Conservation (phyloP, 164 flowering plant species). For the Vitis amurensis region DNA sequence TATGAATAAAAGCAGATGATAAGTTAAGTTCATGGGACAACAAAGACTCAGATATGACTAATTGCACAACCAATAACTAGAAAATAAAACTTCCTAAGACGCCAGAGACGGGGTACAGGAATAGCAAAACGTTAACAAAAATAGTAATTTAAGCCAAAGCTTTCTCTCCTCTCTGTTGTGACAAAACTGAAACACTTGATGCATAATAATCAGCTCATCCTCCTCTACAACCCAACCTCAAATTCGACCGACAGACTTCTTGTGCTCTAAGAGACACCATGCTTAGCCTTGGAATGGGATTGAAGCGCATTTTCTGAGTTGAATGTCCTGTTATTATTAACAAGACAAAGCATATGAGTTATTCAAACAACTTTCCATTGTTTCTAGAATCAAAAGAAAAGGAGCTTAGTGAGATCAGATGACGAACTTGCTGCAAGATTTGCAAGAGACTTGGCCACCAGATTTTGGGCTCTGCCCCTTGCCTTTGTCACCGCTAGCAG, state of each 20-base stretch:
- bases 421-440: conserved; percentile 51
- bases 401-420: neutral
- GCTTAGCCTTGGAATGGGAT: conserved; percentile 62
- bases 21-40: too few species aligned
- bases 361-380: neutral
- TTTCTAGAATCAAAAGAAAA: neutral
- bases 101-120: too few species aligned
- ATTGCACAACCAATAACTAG: too few species aligned
- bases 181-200: too few species aligned
- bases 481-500: conserved; percentile 27
- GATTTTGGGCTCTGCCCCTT: conserved; percentile 47
- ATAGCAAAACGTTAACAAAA: too few species aligned
- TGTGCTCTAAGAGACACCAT: conserved; percentile 28
- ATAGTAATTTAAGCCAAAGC: too few species aligned
- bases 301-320: conserved; percentile 39
- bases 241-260: neutral
- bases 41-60: too few species aligned
- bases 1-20: too few species aligned
- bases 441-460: conserved; percentile 35
- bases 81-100: too few species aligned
- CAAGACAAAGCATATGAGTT: neutral
- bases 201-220: too few species aligned
- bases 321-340: conserved; percentile 38
- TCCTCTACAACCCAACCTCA: too few species aligned
- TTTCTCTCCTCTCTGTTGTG: too few species aligned